A percentile compares a stretch with the other conserved stretches of the same genome.
Evolutionary conservation across 805 yeast species (phyloP).

Genomic region (Wickerhamomyces canadensis): DNA sequence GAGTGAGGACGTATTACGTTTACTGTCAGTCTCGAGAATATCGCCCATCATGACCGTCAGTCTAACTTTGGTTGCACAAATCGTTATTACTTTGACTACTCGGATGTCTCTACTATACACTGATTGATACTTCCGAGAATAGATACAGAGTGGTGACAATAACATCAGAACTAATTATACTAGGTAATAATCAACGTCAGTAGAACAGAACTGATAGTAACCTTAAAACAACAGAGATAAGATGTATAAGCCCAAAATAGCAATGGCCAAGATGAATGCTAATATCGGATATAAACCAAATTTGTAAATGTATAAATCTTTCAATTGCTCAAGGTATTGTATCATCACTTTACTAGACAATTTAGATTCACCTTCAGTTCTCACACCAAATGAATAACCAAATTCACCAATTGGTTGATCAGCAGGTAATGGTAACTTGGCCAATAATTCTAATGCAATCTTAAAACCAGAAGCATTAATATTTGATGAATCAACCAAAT

Average conservation of each 20-base stretch:
- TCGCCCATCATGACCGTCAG: too few relatives aligned
- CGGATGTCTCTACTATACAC: too few relatives aligned
- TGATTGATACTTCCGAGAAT: too few relatives aligned
- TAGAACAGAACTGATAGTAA: too few relatives aligned
- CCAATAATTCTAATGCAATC: slow-evolving; percentile 43
- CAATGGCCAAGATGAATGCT: slow-evolving; percentile 26
- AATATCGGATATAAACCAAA: slow-evolving; percentile 36
- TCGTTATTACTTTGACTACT: too few relatives aligned
- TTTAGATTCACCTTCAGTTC: slow-evolving; percentile 50
- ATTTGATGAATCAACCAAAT: slow-evolving; percentile 29
- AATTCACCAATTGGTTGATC: slow-evolving; percentile 36
- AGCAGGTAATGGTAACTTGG: slow-evolving; percentile 39
- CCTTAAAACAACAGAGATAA: slow-evolving; percentile 19
- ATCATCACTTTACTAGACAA: slow-evolving; percentile 43
- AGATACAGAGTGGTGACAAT: too few relatives aligned
- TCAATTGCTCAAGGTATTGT: slow-evolving; percentile 40
- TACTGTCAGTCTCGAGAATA: too few relatives aligned
- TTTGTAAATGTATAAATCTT: slow-evolving; percentile 40
- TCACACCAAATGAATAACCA: slow-evolving; percentile 46
- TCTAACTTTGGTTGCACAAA: too few relatives aligned
- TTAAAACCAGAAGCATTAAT: slow-evolving; percentile 42
- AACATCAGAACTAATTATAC: too few relatives aligned
- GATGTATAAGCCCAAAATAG: slow-evolving; percentile 25
- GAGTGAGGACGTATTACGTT: too few relatives aligned
- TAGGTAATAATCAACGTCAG: too few relatives aligned